Base-by-base conservation (phyloP, 2,329 filamentous ascomycete species). In the Sporothrix luriei region DNA sequence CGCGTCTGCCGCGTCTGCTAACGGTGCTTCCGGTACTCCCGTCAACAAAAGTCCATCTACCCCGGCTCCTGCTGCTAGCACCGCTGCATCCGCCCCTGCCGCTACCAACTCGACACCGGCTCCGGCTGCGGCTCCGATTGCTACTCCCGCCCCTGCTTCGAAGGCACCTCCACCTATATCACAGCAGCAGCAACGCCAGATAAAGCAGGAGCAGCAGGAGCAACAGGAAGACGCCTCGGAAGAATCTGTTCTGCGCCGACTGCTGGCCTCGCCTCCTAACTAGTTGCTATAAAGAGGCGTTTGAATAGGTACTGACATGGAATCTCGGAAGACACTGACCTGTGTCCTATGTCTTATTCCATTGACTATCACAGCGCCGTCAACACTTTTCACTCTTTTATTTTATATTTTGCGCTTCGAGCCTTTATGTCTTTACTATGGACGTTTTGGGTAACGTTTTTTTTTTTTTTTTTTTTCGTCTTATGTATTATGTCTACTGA, bases 201-300 rank as follows among this genome's bases (percentile, higher is more conserved):
- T 26, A 33, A 26, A 59, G 46, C 68, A 69, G 61, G 48, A 33
- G 4, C 51, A 66, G 11, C 61, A 66, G 51, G 40, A 52, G 9
- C 43, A 70, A 16, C 43, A 57, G n/a, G 68, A 70, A 19, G 68
- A 70, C 4, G 68, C 68, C 3, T 70, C 68, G 11, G 68, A 70
- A 61, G 68, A 70, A 16, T 66, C 68, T 16, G 68, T 70, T 5
- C 46, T 70, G 21, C 62, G 62, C 2, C 16, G 68, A 40, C 51
- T 70, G 2, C 54, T 70, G 19, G 68, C 62, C 3, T 62, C 68
- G 3, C 43, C 68, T 16, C 68, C 43, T 0, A 43, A 51, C 7
- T 69, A 66, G 21, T 11, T 16, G 0, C 6, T 24, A n/a, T 11
- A 24, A 52, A 14, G 24, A 48, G 14, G 33, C 33, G 33, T 33